A percentile compares a stretch with the other conserved stretches of the same genome.
These are phyloP conservation scores for Ascochyta koolunga DNA, from an alignment of 2,329 filamentous ascomycete species.

Conservation along the genomic window DNA sequence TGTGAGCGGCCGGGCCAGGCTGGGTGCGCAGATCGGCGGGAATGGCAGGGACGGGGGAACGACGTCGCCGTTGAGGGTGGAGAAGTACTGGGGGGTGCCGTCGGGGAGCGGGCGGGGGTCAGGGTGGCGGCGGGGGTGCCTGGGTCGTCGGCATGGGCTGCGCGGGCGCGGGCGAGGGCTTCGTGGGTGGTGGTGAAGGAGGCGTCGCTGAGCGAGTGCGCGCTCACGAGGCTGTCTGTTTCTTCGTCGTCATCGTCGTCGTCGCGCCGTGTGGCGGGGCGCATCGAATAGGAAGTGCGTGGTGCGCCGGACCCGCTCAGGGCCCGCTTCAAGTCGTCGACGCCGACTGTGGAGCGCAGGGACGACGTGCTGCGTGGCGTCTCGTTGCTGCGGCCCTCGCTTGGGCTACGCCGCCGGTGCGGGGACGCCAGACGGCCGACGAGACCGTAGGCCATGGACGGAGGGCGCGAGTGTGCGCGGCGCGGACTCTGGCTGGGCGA, in stretches of 20 bases:
- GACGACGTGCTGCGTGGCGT: constrained; percentile 46
- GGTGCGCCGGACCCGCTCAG: constrained; percentile 48
- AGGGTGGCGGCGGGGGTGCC: constrained; percentile 32
- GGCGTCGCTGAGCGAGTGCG: constrained; percentile 71
- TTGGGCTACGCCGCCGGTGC: constrained; percentile 35
- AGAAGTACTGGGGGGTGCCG: constrained; percentile 15
- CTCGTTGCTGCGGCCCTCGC: constrained; percentile 17
- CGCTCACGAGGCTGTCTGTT: constrained; percentile 73
- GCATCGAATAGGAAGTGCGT: constrained; percentile 39
- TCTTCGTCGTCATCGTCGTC: constrained; percentile 52
- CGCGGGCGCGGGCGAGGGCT: constrained; percentile 2
- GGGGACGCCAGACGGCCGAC: constrained; percentile 41
- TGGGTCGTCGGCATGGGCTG: constrained; percentile 15
- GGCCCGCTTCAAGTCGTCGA: constrained; percentile 56
- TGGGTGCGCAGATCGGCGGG: constrained; percentile 36
- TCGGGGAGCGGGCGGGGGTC: constrained; percentile 28
- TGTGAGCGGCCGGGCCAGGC: constrained; percentile 8
- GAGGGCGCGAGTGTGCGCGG: constrained; percentile 41
- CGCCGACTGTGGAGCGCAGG: constrained; percentile 47
- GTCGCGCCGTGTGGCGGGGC: constrained; percentile 31
- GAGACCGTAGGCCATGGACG: constrained; percentile 43
- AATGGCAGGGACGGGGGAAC: constrained; percentile 44
- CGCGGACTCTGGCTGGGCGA: constrained; percentile 41
- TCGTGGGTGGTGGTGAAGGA: constrained; percentile 51
- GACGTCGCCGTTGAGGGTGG: constrained; percentile 7